Evolutionary conservation across 805 yeast genomes (phyloP), one percentile per base, ranked within the genome.

Genomic region (Wickerhamomyces mucosus): DNA sequence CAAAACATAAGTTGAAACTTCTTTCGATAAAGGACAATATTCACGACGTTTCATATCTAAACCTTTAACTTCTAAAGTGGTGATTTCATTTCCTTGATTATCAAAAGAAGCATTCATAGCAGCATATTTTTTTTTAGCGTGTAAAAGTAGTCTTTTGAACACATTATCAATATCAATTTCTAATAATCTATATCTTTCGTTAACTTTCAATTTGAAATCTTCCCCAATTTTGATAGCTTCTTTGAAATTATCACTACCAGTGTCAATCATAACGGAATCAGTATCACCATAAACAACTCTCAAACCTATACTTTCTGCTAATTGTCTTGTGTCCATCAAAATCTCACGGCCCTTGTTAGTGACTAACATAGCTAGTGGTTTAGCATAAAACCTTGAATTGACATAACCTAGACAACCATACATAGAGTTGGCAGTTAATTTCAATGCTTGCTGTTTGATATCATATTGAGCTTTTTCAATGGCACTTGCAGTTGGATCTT

Each of bases 341-440:
- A 88, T 85, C 55, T 92, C 97, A 61, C 98, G 73, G 48, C 98
- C 98, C 56, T 88, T 84, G 46, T 77, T 80, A 3, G 98, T 92
- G 36, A 86, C 95, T 48, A 92, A 65, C 88, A 84, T 84, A 5
- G 98, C 98, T 45, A 92, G 65, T 1, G 97, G 96, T 50, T 83
- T 80, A 10, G 98, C 98, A 50, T 88, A 89, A 56, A 92, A 92
- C 48, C 98, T 71, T 15, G 96, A 85, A 46, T 80, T 72, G 6
- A 80, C 81, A 55, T 78, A 88, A 44, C 98, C 98, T 46, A 92
- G 69, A 70, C 97, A 92, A 51, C 98, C 98, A 60, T 92, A 92
- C 96, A 92, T 89, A n/a, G 98, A 92, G 58, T 92, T 92, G 18
- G 98, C 98, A 3, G 98, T 94, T 52, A 92, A 67, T 55, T 92